Evolutionary conservation across 2,329 filamentous ascomycete genomes (phyloP), one percentile per base, ranked within the genome.

Genomic region (Calycina herbarum): DNA sequence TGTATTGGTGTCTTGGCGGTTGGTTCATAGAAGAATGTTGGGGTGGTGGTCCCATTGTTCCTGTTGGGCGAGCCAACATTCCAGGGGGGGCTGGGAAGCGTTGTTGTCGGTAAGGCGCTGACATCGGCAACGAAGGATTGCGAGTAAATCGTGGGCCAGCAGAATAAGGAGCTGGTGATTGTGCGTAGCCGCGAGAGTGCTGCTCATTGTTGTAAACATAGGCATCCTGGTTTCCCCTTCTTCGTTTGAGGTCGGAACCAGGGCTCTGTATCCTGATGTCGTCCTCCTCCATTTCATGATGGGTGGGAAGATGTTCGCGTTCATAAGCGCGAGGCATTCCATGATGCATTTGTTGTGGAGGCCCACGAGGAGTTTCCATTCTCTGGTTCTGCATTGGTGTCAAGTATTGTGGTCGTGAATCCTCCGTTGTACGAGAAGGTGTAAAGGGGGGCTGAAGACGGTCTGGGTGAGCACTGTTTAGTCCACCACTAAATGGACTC

Each of bases 241-340:
- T 85, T 64, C 88, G 84, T 74, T 91, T 91, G 33, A 79, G 76
- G 62, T 90, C 88, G 10, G 82, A 81, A 2, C 83, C 82, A 60
- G 61, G 61, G 29, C 80, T 81, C 20, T 76, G 70, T 15, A 76
- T 73, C 13, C 81, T 77, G 61, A 80, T 77, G 24, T 80, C 78
- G 24, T 80, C 78, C 24, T 81, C 76, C 56, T 75, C 70, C 61
- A 69, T 67, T 69, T 74, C 74, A 72, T 68, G 75, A 63, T 73
- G 74, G 59, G 70, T 76, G 64, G 70, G 68, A 33, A 75, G 69
- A 60, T 71, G 71, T 58, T 72, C 71, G 27, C 67, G 63, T 24
- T 68, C 68, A 45, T 65, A 63, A 61, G 73, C 71, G 40, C 66
- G 73, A 27, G 48, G 13, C 5, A 64, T 38, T 63, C 71, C 67